Base-by-base conservation (phyloP, 2,329 filamentous ascomycete species). In the Zarea fungicola region DNA sequence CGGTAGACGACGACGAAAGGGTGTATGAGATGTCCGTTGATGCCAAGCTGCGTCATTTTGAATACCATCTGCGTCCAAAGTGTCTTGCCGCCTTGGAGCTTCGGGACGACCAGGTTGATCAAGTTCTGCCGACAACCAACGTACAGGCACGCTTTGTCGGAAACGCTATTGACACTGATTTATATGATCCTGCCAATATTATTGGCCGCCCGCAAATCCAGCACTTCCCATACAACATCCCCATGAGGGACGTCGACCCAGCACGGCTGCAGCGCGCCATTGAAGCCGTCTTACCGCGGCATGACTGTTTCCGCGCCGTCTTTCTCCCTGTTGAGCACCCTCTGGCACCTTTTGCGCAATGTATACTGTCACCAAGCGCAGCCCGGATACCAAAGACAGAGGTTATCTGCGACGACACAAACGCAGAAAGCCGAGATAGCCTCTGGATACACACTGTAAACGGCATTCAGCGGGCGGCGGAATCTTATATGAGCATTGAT, bases 281-380 rank as follows among this genome's bases (percentile, higher is more conserved):
- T 3, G 51, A 51, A 11, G 26, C 42, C 2, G 44, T 51, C 4
- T 18, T 53, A 2, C 5, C 28, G 5, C 48, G 32, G 3, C 31
- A 48, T n/a, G 48, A 51, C 13, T 44, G 37, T 25, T 53, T 51
- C 22, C 51, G 51, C 18, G 43, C 51, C n/a, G 37, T 53, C 14
- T 53, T 53, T 22, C 21, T 34, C 2, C 42, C 25, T 4, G 21
- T 35, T 6, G n/a, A 37, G 18, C 51, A 53, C 43, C 51, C 51
- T 11, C 35, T 53, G 11, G 48, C 51, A 4, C 31, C 42, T 5
- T 53, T 28, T n/a, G 48, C 51, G 5, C 48, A 51, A 21, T 44
- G 42, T 2, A 28, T 53, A 1, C 25, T 53, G 14, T 10, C 34
- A 13, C 44, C 39, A 11, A 28, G 25, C 26, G 45, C 36, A 3